Evolutionary conservation across 345 rosid species (phyloP).

Genomic region (Populus euphratica): DNA sequence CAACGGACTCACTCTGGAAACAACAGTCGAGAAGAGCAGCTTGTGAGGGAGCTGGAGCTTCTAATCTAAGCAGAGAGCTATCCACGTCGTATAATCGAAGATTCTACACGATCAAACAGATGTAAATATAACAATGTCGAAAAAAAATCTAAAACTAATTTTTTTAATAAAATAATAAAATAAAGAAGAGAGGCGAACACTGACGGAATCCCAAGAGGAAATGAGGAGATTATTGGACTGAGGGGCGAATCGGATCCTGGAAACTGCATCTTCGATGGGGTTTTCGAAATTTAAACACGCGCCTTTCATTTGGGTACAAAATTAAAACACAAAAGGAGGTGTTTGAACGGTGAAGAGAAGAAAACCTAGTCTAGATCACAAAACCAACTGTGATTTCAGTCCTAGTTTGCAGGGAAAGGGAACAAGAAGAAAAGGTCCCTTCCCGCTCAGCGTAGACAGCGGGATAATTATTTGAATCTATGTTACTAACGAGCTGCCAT

Average conservation of each 20-base stretch:
- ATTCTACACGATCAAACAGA: slow-evolving; percentile 26
- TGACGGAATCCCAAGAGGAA: slow-evolving; percentile 90
- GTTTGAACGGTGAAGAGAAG: not conserved
- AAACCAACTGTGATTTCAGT: too few species aligned
- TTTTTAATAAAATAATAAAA: not conserved
- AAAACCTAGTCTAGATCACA: not conserved
- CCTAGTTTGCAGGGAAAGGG: too few species aligned
- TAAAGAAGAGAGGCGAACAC: slow-evolving; percentile 19
- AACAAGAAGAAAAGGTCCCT: too few species aligned
- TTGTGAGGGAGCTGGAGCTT: slow-evolving; percentile 40
- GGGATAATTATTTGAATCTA: too few species aligned
- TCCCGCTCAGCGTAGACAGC: too few species aligned
- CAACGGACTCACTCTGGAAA: slow-evolving; percentile 53
- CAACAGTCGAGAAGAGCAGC: slow-evolving; percentile 85
- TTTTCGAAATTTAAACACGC: slow-evolving; percentile 36
- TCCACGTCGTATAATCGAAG: slow-evolving; percentile 80
- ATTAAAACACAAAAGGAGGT: not conserved
- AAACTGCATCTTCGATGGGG: slow-evolving; percentile 61
- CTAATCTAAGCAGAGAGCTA: slow-evolving; percentile 43
- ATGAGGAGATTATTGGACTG: slow-evolving; percentile 68
- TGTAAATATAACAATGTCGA: not conserved
- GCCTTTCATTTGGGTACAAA: not conserved
- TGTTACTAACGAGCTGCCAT: too few species aligned
- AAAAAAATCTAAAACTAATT: not conserved
- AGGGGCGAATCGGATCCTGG: slow-evolving; percentile 72